These are phyloP conservation scores for Daldinia bambusicola DNA, from an alignment of 495 filamentous ascomycete species.

Conservation along the genomic window DNA sequence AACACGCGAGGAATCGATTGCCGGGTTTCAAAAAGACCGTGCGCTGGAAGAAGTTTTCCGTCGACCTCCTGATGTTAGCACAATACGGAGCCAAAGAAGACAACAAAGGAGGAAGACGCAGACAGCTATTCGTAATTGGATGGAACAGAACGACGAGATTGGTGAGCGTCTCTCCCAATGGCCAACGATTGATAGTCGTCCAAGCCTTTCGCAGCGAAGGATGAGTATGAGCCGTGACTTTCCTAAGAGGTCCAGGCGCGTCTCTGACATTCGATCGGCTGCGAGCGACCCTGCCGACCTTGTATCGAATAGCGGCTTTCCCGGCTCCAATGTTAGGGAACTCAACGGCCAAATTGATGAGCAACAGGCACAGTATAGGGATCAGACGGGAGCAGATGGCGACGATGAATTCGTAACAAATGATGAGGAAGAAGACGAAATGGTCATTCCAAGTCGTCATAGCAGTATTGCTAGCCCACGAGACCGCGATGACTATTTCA, in stretches of 20 bases:
- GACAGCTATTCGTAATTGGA: slow-evolving; percentile 85
- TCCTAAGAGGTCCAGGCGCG: slow-evolving; percentile 52
- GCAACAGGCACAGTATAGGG: slow-evolving; percentile 53
- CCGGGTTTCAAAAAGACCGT: slow-evolving; percentile 86
- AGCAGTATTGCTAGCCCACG: slow-evolving; percentile 35
- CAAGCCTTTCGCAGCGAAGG: slow-evolving; percentile 53
- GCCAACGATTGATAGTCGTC: slow-evolving; percentile 58
- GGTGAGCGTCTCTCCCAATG: slow-evolving; percentile 67
- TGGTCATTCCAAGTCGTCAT: slow-evolving; percentile 48
- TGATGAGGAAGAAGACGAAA: slow-evolving; percentile 69
- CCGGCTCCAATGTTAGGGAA: slow-evolving; percentile 44
- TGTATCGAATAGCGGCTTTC: slow-evolving; percentile 54
- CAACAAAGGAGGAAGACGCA: slow-evolving; percentile 72
- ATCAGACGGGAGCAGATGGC: slow-evolving; percentile 80
- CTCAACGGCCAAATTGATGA: slow-evolving; percentile 41
- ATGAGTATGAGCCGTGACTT: slow-evolving; percentile 56
- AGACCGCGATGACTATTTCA: slow-evolving; percentile 62
- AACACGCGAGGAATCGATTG: slow-evolving; percentile 81
- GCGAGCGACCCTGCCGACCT: slow-evolving; percentile 67
- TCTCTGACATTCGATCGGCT: slow-evolving; percentile 62
- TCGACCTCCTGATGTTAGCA: slow-evolving; percentile 56
- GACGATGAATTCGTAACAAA: slow-evolving; percentile 91
- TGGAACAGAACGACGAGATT: slow-evolving; percentile 76
- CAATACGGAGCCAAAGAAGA: slow-evolving; percentile 60
- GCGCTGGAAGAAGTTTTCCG: slow-evolving; percentile 95